Base-by-base conservation (phyloP, 805 yeast genomes). In the Metschnikowia borealis region DNA sequence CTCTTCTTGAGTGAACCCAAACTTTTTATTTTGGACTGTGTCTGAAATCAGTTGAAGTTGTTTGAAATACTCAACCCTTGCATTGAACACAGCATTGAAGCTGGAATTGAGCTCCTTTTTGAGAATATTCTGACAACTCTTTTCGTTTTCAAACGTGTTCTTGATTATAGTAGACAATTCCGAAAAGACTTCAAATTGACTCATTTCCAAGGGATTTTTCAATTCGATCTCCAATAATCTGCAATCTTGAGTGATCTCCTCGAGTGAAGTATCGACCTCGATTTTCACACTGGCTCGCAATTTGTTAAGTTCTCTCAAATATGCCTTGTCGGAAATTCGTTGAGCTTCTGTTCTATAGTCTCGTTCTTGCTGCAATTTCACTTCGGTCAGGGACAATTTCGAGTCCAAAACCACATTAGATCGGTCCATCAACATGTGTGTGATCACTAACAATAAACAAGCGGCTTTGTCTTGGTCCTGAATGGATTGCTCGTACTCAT, bases 1-100 rank as follows among this genome's bases (percentile, higher is more conserved):
- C 5, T 48, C 48, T 3, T 49, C 57, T 32, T 47, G 54, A 2
- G 37, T 11, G 33, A 55, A 47, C 2, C 18, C 41, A 21, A 44
- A 54, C 3, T 47, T 37, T 17, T 57, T 49, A 65, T 60, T 52
- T 6, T 78, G 77, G 34, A 92, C 91, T 38, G 83, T 83, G 66
- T 94, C 98, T 0, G 97, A 89, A 21, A 91, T 77, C 47, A 77
- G 84, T 65, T 94, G 99, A 31, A 94, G 75, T 53, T 89, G 91
- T 58, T 83, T 82, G 69, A 84, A 94, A 65, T 91, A 94, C 39
- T 79, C 86, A 36, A 92, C 78, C 47, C 92, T 81, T n/a, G 83
- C 71, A 66, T 92, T 94, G 68, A 84, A 92, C 0, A 87, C 77
- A 32, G 78, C 77, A 54, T 89, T 82, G 53, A 84, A 70, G 39